phyloP scores from a whole-genome alignment of 106 monocot genomes.

The Dendrobium officinale region DNA sequence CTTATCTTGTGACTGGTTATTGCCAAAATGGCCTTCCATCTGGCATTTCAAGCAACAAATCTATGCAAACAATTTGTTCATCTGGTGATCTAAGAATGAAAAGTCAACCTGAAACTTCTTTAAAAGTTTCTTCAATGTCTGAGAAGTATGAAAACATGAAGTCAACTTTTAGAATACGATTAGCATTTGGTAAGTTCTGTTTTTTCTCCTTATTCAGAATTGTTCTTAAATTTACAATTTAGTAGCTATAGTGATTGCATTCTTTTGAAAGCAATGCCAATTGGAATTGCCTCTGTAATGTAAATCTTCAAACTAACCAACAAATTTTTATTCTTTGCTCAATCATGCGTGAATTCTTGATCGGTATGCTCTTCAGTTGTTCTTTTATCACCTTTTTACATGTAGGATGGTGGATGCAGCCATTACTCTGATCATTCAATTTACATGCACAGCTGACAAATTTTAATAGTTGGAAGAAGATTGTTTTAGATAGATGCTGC shows the following conservation, averaged over 20 bases:
- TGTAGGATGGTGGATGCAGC: not conserved
- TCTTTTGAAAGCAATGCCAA: not conserved
- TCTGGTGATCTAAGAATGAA: conserved; percentile 17
- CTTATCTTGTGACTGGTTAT: conserved; percentile 68
- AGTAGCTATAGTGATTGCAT: not conserved
- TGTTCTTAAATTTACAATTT: not conserved
- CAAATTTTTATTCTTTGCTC: not conserved
- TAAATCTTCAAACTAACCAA: not conserved
- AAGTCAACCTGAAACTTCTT: conserved; percentile 18
- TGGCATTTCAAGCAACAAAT: conserved; percentile 18
- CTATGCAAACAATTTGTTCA: conserved; percentile 8
- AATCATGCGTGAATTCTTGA: not conserved
- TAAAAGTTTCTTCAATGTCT: conserved; percentile 38
- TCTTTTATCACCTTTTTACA: not conserved
- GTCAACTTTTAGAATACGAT: conserved; percentile 63
- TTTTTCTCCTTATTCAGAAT: not conserved
- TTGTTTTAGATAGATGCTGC: not conserved
- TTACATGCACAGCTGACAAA: not conserved
- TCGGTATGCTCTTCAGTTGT: not conserved
- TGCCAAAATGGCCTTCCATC: conserved; percentile 33
- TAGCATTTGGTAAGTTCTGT: conserved; percentile 79
- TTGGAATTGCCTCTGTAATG: not conserved
- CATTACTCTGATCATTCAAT: not conserved
- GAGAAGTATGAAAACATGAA: conserved; percentile 82
- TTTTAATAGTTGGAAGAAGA: not conserved